These are phyloP conservation scores for Aspergillus floridensis DNA, from an alignment of 2,329 filamentous ascomycete genomes.

Conservation along the genomic window DNA sequence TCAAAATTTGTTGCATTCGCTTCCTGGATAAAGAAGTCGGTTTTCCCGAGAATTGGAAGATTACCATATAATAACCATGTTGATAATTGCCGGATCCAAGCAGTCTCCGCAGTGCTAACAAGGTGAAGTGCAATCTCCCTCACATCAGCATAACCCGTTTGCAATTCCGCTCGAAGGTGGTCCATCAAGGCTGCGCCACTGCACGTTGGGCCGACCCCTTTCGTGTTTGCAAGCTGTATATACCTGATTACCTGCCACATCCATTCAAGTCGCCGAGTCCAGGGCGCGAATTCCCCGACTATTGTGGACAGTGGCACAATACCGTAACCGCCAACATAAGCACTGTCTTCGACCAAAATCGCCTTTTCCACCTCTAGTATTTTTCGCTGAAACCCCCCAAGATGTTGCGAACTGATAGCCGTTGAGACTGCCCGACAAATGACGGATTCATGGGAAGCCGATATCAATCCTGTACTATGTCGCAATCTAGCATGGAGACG, in stretches of 20 bases:
- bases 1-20: conserved; percentile 54
- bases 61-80: conserved; percentile 90
- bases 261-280: conserved; percentile 83
- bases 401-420: conserved; percentile 69
- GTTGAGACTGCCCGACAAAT: conserved; percentile 86
- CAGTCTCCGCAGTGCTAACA: conserved; percentile 74
- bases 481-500: conserved; percentile 73
- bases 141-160: conserved; percentile 86
- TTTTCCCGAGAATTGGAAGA: conserved; percentile 69
- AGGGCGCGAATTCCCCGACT: conserved; percentile 79
- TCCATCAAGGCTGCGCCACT: conserved; percentile 75
- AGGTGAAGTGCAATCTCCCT: conserved; percentile 72
- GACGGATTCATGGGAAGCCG: conserved; percentile 69
- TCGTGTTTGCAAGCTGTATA: conserved; percentile 54
- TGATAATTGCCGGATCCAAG: conserved; percentile 87
- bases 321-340: conserved; percentile 82
- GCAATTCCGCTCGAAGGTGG: conserved; percentile 68
- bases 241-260: conserved; percentile 71
- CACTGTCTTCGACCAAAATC: conserved; percentile 73
- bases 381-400: conserved; percentile 77
- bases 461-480: conserved; percentile 63
- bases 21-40: conserved; percentile 81
- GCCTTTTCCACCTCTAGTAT: conserved; percentile 79
- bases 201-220: conserved; percentile 41
- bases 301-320: conserved; percentile 88